These are phyloP conservation scores for Xylaria scruposa DNA, from an alignment of 495 filamentous ascomycete genomes.

Conservation along the genomic window DNA sequence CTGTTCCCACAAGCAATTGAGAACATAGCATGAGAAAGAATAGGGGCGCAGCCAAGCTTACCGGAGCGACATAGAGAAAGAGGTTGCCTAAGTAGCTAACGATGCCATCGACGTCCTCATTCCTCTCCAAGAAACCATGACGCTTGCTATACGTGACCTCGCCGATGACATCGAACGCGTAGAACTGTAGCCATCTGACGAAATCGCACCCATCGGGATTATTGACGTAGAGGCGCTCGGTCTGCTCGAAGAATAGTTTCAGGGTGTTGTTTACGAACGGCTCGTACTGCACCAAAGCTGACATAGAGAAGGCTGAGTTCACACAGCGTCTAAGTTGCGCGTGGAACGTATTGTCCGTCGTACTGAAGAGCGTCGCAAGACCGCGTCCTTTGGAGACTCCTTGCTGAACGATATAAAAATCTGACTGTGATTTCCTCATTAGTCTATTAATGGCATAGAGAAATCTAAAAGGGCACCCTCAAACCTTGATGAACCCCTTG, in stretches of 20 bases:
- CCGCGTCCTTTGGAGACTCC: conserved; percentile 67
- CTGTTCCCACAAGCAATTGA: neutral
- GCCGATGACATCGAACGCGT: conserved; percentile 79
- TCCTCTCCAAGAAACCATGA: conserved; percentile 68
- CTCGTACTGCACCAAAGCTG: conserved; percentile 73
- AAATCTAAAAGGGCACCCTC: conserved; percentile 20
- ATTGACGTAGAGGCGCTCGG: conserved; percentile 63
- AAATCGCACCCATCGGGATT: conserved; percentile 65
- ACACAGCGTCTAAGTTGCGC: conserved; percentile 71
- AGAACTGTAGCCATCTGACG: conserved; percentile 77
- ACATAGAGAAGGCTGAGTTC: conserved; percentile 78
- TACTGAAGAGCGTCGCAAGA: conserved; percentile 78
- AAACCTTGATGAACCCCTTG: conserved; percentile 80
- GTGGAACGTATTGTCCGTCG: conserved; percentile 76
- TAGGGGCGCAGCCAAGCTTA: conserved; percentile 32
- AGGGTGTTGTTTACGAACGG: conserved; percentile 74
- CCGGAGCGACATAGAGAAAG: conserved; percentile 67
- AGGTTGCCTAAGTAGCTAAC: conserved; percentile 60
- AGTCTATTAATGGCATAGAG: neutral
- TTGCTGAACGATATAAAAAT: conserved; percentile 74
- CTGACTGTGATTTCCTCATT: conserved; percentile 60
- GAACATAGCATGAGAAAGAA: neutral
- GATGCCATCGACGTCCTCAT: conserved; percentile 68
- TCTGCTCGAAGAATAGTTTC: conserved; percentile 67
- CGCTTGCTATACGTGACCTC: conserved; percentile 70